phyloP scores from a whole-genome alignment of 2,329 filamentous ascomycete species.

The Gnomoniopsis sp. region DNA sequence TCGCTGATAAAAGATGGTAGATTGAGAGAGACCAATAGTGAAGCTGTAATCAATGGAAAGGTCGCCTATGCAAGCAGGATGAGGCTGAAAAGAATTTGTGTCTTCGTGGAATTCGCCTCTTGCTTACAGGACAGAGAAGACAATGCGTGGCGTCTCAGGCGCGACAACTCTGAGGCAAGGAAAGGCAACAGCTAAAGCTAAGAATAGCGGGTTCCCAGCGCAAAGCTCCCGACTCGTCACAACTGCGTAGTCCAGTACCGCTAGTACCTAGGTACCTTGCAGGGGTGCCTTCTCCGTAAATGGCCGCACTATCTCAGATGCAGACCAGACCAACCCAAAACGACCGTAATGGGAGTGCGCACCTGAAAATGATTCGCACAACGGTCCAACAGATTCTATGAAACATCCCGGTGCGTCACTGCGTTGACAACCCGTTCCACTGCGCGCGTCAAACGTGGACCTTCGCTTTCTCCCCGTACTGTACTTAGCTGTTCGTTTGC shows the following conservation, averaged over 20 bases:
- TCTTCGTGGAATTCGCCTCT: not conserved
- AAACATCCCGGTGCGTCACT: too few relatives aligned
- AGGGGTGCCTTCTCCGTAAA: too few relatives aligned
- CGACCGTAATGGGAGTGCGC: too few relatives aligned
- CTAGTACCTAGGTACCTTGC: not conserved
- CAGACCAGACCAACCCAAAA: too few relatives aligned
- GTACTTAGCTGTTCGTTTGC: too few relatives aligned
- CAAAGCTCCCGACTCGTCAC: not conserved
- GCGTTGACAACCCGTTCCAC: too few relatives aligned
- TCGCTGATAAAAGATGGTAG: not conserved
- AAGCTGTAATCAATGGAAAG: not conserved
- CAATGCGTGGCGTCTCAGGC: constrained; percentile 9
- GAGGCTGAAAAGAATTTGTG: not conserved
- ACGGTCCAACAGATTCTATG: too few relatives aligned
- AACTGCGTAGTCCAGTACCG: too few relatives aligned
- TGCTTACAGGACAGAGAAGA: not conserved
- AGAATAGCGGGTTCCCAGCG: constrained; percentile 1
- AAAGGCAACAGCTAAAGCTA: not conserved
- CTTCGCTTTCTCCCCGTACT: too few relatives aligned
- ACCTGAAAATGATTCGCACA: too few relatives aligned
- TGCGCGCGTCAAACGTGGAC: too few relatives aligned
- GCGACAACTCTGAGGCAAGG: constrained; percentile 1
- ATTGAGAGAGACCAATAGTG: not conserved
- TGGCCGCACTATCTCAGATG: too few relatives aligned
- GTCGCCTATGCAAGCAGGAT: not conserved